Conservation (phyloP, 139 green algal genomes). For the Protoeuglena noctilucae region DNA sequence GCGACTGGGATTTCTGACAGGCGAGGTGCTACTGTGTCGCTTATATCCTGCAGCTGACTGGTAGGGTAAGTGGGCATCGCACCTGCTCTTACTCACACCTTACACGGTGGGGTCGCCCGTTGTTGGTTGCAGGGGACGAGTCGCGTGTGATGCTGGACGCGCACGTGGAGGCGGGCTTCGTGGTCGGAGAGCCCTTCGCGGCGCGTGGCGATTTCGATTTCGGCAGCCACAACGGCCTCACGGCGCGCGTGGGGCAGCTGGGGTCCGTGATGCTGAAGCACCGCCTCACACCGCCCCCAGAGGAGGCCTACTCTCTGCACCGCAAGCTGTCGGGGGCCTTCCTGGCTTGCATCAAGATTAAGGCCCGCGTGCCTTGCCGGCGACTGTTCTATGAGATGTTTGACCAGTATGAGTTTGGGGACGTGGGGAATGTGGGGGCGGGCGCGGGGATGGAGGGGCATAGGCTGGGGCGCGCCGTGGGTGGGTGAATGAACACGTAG, state of each 20-base stretch:
- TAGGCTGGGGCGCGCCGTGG: too few relatives aligned
- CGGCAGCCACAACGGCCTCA: slow-evolving; percentile 18
- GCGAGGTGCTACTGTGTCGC: slow-evolving; percentile 27
- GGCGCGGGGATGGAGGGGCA: too few relatives aligned
- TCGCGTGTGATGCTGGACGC: slow-evolving; percentile 70
- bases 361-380: slow-evolving; percentile 41
- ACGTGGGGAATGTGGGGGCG: too few relatives aligned
- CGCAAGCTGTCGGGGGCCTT: slow-evolving; percentile 84
- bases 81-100: background rate
- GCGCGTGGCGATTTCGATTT: slow-evolving; percentile 66
- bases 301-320: slow-evolving; percentile 89
- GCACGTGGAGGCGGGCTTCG: slow-evolving; percentile 70
- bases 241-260: slow-evolving; percentile 41
- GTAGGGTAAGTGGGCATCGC: background rate
- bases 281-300: slow-evolving; percentile 70
- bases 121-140: slow-evolving; percentile 49
- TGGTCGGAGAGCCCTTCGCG: slow-evolving; percentile 77
- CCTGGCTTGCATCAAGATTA: slow-evolving; percentile 90
- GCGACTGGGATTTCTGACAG: slow-evolving; percentile 78
- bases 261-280: slow-evolving; percentile 78
- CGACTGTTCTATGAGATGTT: slow-evolving; percentile 29
- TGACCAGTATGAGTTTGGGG: slow-evolving; percentile 9
- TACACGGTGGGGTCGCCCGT: background rate
- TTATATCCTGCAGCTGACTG: too few relatives aligned
- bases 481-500: too few relatives aligned